phyloP scores from a whole-genome alignment of 495 filamentous ascomycete genomes.

The Staphylotrichum longicolle region DNA sequence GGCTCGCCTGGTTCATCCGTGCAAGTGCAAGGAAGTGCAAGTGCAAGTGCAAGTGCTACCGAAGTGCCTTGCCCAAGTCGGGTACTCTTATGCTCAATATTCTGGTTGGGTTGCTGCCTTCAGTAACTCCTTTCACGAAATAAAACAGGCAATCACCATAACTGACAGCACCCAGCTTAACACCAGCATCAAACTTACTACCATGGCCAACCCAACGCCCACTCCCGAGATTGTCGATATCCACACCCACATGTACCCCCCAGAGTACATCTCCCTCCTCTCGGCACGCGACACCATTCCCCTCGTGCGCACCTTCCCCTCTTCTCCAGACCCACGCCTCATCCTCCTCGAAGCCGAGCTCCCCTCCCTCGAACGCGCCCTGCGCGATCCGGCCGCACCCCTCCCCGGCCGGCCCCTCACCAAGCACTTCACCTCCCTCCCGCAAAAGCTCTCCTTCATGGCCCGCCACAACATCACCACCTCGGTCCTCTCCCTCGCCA shows the following conservation, averaged over 20 bases:
- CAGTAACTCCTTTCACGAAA: too few species aligned
- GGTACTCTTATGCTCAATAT: too few species aligned
- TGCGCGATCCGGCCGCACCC: slow-evolving; percentile 29
- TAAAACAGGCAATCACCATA: background rate
- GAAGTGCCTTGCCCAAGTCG: too few species aligned
- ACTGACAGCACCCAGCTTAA: slow-evolving; percentile 18
- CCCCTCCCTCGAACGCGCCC: slow-evolving; percentile 54
- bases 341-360: slow-evolving; percentile 74
- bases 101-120: too few species aligned
- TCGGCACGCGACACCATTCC: slow-evolving; percentile 72
- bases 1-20: too few species aligned
- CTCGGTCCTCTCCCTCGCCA: slow-evolving; percentile 86
- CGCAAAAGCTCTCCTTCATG: slow-evolving; percentile 83
- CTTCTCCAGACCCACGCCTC: slow-evolving; percentile 61
- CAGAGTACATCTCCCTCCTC: slow-evolving; percentile 77
- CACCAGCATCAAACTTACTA: background rate
- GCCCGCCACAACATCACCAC: slow-evolving; percentile 73
- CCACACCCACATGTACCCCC: slow-evolving; percentile 93
- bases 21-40: too few species aligned
- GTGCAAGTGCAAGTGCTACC: too few species aligned
- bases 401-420: slow-evolving; percentile 71
- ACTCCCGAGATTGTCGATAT: slow-evolving; percentile 64
- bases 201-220: too few species aligned
- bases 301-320: slow-evolving; percentile 69
- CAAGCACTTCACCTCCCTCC: slow-evolving; percentile 66